Conservation (phyloP, 306 rosid genomes). For the Casuarina cunninghamiana region DNA sequence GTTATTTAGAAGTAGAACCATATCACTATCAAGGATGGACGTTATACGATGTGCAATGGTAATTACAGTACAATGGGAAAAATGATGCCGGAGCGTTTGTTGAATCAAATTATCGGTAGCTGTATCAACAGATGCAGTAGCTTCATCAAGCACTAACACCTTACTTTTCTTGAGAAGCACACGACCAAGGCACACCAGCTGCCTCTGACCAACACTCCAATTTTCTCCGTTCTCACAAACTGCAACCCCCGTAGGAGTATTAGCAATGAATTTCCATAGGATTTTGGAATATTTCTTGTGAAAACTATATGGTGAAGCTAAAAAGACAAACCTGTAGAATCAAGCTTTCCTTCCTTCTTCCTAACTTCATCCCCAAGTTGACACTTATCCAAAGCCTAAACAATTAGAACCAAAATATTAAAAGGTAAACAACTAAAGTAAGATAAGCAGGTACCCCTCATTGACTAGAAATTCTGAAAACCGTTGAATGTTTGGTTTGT, state of each 20-base stretch:
- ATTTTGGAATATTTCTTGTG: neutral
- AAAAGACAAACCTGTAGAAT: conserved; percentile 57
- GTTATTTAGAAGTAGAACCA: conserved; percentile 78
- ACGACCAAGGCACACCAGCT: conserved; percentile 84
- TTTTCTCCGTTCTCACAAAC: conserved; percentile 38
- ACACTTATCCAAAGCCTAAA: conserved; percentile 81
- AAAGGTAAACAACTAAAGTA: neutral
- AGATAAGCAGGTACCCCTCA: neutral
- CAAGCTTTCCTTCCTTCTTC: conserved; percentile 78
- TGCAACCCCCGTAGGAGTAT: conserved; percentile 29
- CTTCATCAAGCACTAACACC: conserved; percentile 88
- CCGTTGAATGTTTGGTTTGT: neutral
- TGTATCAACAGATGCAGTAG: conserved; percentile 88
- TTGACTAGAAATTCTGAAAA: neutral
- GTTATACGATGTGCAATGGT: conserved; percentile 88
- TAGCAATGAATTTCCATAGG: conserved; percentile 8
- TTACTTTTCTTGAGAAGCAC: conserved; percentile 79
- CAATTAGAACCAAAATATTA: conserved; percentile 5
- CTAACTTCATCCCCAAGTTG: conserved; percentile 90
- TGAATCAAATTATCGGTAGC: conserved; percentile 90
- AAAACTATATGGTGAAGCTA: conserved; percentile 4
- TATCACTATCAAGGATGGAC: conserved; percentile 74
- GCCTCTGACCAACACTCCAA: conserved; percentile 37
- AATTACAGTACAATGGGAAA: conserved; percentile 61
- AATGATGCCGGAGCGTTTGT: conserved; percentile 66